Conservation (phyloP, 345 rosid species). For the Passiflora organensis region DNA sequence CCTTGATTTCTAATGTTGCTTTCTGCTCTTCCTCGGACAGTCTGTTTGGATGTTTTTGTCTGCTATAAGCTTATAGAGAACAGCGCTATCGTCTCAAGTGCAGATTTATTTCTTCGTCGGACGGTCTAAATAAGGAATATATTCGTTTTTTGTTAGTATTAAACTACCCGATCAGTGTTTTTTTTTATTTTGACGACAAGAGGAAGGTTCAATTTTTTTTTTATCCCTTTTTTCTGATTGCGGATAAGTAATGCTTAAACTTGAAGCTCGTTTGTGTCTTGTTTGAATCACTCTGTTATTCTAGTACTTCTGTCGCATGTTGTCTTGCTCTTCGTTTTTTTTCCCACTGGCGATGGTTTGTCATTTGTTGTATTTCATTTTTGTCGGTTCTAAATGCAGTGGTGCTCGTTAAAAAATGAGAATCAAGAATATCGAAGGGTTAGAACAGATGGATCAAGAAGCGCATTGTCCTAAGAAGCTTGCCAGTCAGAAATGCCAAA, state of each 20-base stretch:
- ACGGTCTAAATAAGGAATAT: too few species aligned
- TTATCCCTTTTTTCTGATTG: neutral
- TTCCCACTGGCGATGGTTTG: neutral
- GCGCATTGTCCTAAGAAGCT: slow-evolving; percentile 23
- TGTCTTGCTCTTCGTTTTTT: neutral
- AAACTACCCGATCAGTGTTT: too few species aligned
- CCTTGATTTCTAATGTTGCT: too few species aligned
- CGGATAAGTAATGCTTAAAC: neutral
- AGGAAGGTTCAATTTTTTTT: too few species aligned
- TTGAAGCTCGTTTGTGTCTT: neutral
- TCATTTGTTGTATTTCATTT: neutral
- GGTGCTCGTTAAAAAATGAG: slow-evolving; percentile 3
- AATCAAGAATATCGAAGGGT: slow-evolving; percentile 15
- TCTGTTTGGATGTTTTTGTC: too few species aligned
- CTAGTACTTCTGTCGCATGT: neutral
- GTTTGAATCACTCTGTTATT: neutral
- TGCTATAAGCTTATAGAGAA: too few species aligned
- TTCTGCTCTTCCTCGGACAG: too few species aligned
- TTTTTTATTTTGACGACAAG: too few species aligned
- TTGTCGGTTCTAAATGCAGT: neutral
- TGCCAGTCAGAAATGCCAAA: slow-evolving; percentile 30
- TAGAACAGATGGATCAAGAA: slow-evolving; percentile 33
- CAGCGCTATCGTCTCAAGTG: too few species aligned
- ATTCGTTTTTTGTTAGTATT: too few species aligned
- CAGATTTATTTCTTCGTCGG: too few species aligned